Evolutionary conservation across 495 filamentous ascomycete genomes (phyloP).

Genomic region (Pyrenopolyporus hunteri): DNA sequence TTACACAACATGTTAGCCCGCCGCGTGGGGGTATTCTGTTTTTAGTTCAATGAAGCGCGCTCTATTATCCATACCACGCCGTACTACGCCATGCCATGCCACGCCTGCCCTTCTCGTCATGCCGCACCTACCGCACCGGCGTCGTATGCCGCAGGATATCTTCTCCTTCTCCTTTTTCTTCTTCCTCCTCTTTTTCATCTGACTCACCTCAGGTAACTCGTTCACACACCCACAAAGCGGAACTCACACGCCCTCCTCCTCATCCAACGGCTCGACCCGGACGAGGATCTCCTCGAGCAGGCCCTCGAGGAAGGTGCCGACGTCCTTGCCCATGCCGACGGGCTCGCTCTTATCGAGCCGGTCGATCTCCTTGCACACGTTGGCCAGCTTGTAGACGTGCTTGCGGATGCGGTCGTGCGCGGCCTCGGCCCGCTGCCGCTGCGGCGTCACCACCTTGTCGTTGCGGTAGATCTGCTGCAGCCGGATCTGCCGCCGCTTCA

Average conservation of each 20-base stretch:
- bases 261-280: slow-evolving; percentile 82
- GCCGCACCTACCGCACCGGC: no score
- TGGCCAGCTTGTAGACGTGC: slow-evolving; percentile 74
- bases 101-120: no score
- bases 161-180: no score
- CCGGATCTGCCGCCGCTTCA: slow-evolving; percentile 75
- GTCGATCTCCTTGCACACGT: slow-evolving; percentile 86
- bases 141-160: no score
- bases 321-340: slow-evolving; percentile 89
- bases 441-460: slow-evolving; percentile 52
- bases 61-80: no score
- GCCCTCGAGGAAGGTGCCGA: slow-evolving; percentile 85
- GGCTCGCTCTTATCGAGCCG: slow-evolving; percentile 79
- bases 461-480: slow-evolving; percentile 61
- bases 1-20: slow-evolving; percentile 24
- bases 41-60: background rate
- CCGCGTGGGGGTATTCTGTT: background rate
- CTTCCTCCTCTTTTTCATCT: no score
- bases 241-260: no score
- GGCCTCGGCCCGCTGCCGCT: slow-evolving; percentile 68
- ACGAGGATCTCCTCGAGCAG: slow-evolving; percentile 95
- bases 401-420: slow-evolving; percentile 82
- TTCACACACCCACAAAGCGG: no score
- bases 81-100: no score
- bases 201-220: no score